Evolutionary conservation across 2,329 filamentous ascomycete genomes (phyloP).

Genomic region (Gaeumannomyces tritici): DNA sequence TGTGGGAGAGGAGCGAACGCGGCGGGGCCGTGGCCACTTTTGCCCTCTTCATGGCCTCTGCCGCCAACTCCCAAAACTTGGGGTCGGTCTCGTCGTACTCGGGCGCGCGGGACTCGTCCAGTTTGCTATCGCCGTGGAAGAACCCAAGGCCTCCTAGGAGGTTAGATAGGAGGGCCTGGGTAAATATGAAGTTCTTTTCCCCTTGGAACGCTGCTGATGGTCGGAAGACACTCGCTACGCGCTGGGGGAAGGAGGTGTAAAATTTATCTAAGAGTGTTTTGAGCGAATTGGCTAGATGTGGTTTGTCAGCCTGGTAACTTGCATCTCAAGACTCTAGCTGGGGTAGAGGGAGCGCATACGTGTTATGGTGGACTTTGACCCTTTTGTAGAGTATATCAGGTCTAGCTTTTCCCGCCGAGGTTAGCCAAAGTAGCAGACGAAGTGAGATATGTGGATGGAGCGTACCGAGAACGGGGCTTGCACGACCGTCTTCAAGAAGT

Average conservation of each 20-base stretch:
- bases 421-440: not conserved
- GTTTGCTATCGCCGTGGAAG: slow-evolving; percentile 75
- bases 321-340: slow-evolving; percentile 33
- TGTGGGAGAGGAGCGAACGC: slow-evolving; percentile 73
- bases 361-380: slow-evolving; percentile 72
- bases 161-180: slow-evolving; percentile 80
- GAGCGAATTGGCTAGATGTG: slow-evolving; percentile 57
- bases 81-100: slow-evolving; percentile 89
- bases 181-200: slow-evolving; percentile 62
- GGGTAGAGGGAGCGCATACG: slow-evolving; percentile 66
- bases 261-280: slow-evolving; percentile 15
- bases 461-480: slow-evolving; percentile 40
- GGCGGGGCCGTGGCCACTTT: slow-evolving; percentile 62
- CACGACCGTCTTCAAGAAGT: slow-evolving; percentile 58
- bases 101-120: slow-evolving; percentile 73
- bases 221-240: slow-evolving; percentile 38
- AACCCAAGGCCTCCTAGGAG: slow-evolving; percentile 83
- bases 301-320: slow-evolving; percentile 54
- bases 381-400: not conserved
- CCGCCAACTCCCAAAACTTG: slow-evolving; percentile 82
- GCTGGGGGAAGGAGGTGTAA: not conserved
- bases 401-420: not conserved
- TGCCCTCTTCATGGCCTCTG: slow-evolving; percentile 58
- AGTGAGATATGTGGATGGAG: not conserved
- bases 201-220: slow-evolving; percentile 65